Evolutionary conservation across 106 monocot genomes (phyloP), one percentile per base, ranked within the genome.

Genomic region (Dendrobium huoshanense): DNA sequence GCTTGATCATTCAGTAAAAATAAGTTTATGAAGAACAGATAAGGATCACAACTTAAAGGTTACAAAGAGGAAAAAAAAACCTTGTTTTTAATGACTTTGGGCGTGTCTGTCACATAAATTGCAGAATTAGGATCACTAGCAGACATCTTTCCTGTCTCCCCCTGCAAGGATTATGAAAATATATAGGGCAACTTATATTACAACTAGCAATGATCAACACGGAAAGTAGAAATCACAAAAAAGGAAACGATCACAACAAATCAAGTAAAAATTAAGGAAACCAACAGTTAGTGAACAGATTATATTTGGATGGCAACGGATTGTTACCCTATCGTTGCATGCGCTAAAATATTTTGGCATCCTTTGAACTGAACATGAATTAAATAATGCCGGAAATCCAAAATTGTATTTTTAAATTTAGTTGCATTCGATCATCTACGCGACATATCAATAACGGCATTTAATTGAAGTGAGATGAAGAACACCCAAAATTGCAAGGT

Each of bases 41-140:
- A 75, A 77, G 10, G 3, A 29, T 77, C 16, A 77, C 42, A 48
- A 18, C 54, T 51, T 24, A 5, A 29, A 51, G 29, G 10, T 20
- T 13, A 76, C 1, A 55, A 9, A 77, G 8, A 70, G 31, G 31
- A 56, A 40, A 67, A 67, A 27, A 67, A 31, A 81, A 95, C 98
- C 98, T 99, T 99, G 79, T 88, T 95, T 79, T 99, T 95, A 80
- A 99, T 99, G 51, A 91, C 93, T 87, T 95, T 95, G 17, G 91
- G 73, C 6, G 91, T 84, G 86, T 99, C 95, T 56, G 95, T 99
- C 58, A 99, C 98, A 86, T 99, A 99, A 83, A 99, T 99, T 75
- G 98, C 98, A 72, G 98, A 98, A 85, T 95, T 93, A 77, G 98
- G 88, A 85, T 99, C 98, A 88, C 98, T 99, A 40, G 98, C 95